Base-by-base conservation (phyloP, 2,329 filamentous ascomycete genomes). In the Hypoxylon sp. region DNA sequence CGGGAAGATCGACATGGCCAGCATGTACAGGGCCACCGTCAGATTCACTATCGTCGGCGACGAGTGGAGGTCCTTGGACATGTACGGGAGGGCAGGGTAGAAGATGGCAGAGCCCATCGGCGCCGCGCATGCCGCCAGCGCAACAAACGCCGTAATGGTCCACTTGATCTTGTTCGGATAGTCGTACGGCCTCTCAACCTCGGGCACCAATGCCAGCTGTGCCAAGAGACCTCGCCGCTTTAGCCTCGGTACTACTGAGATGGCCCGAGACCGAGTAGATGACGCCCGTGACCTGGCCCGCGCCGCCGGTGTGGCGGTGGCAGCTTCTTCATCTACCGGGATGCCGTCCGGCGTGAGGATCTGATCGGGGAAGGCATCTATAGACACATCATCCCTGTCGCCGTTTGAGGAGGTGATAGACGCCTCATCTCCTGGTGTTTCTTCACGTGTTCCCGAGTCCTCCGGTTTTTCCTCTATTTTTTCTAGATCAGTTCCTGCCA, bases 51-150 rank as follows among this genome's bases (percentile, higher is more conserved):
- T 79, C 0, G 91, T 90, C 13, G 86, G 77, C 0, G 85, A 84
- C 11, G 88, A 83, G 67, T 89, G 68, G 44, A 95, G 81, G 20
- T 91, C 87, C 3, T 73, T 72, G 0, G 88, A 79, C 59, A 95
- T 85, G 43, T 89, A 80, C 1, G 84, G 80, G 1, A 95, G 84
- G 3, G 90, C 87, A 59, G 92, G 93, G 70, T 94, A 90, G 59
- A 97, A 88, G 56, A 97, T 93, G 1, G 90, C 87, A 26, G 91
- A 94, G 0, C 94, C 94, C 80, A 97, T 87, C 0, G 94, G 94
- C 0, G 91, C 92, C 0, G 87, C 91, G 13, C 89, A 88, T 1
- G 87, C 93, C 2, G 92, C 92, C 15, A 94, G 73, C 1, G 93
- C 90, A 47, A 97, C 86, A 49, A 94, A 85, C 34, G 87, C 81